These are phyloP conservation scores for Colletotrichum zoysiae DNA, from an alignment of 2,329 filamentous ascomycete genomes.

Conservation along the genomic window DNA sequence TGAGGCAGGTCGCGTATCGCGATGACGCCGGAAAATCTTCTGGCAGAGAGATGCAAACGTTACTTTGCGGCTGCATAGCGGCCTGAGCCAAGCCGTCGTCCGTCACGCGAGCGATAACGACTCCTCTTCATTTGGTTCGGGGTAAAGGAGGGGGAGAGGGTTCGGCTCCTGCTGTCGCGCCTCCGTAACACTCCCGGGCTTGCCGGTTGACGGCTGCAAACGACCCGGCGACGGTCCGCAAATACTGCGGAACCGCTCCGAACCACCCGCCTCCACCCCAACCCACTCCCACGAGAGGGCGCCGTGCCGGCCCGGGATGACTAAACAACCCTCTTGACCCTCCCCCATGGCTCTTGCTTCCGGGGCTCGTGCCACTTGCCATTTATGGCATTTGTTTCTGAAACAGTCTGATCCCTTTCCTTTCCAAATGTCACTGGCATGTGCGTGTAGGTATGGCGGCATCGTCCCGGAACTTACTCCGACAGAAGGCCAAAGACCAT, in stretches of 20 bases:
- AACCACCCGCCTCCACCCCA: background rate
- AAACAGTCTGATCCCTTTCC: background rate
- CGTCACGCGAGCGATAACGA: background rate
- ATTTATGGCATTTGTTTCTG: background rate
- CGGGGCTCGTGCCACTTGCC: background rate
- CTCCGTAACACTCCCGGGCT: background rate
- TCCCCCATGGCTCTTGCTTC: background rate
- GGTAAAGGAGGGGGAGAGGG: too few relatives aligned
- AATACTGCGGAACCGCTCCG: background rate
- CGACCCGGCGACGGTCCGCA: background rate
- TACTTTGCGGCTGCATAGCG: conserved; percentile 9
- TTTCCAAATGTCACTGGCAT: background rate
- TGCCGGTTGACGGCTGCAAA: background rate
- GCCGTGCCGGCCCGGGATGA: background rate
- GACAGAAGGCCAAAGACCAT: background rate
- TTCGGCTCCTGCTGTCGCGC: too few relatives aligned
- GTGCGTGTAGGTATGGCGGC: background rate
- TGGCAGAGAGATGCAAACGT: background rate
- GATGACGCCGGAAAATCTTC: conserved; percentile 16
- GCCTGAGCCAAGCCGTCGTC: conserved; percentile 2
- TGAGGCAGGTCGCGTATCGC: conserved; percentile 22
- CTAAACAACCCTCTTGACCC: background rate
- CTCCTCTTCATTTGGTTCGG: background rate
- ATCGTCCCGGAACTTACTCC: background rate
- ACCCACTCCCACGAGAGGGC: background rate